These are phyloP conservation scores for Hortaea werneckii DNA, from an alignment of 2,329 filamentous ascomycete species.

Conservation along the genomic window DNA sequence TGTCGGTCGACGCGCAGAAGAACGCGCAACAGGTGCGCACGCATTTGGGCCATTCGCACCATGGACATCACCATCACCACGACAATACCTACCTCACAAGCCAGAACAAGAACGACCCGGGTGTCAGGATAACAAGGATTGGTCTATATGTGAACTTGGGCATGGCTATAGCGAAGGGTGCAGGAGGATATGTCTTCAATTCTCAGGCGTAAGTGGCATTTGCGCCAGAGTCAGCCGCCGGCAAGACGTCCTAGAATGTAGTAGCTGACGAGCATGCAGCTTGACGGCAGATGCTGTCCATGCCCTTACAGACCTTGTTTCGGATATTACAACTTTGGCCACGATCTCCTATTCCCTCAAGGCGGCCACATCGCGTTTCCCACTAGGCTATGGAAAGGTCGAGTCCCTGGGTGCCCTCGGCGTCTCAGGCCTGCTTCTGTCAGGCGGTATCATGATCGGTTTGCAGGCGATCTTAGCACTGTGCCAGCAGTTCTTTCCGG, in stretches of 20 bases:
- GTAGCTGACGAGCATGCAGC: conserved; percentile 5
- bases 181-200: conserved; percentile 89
- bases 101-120: conserved; percentile 78
- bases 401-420: conserved; percentile 90
- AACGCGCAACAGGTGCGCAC: conserved; percentile 16
- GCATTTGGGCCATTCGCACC: conserved; percentile 26
- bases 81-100: conserved; percentile 77
- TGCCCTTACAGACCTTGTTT: conserved; percentile 87
- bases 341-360: conserved; percentile 91
- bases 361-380: conserved; percentile 72
- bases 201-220: conserved; percentile 52
- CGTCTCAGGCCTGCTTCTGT: conserved; percentile 81
- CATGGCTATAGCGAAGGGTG: conserved; percentile 89
- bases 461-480: conserved; percentile 52
- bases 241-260: background rate
- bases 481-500: conserved; percentile 39
- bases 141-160: conserved; percentile 80
- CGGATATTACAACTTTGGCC: conserved; percentile 84
- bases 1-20: conserved; percentile 9
- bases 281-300: conserved; percentile 75
- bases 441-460: conserved; percentile 87
- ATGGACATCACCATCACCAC: conserved; percentile 61
- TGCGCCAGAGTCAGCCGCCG: background rate
- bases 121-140: conserved; percentile 85
- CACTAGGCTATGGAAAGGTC: conserved; percentile 91